These are phyloP conservation scores for Kwoniella dejecticola DNA, from an alignment of 768 basidiomycete species.

Conservation along the genomic window DNA sequence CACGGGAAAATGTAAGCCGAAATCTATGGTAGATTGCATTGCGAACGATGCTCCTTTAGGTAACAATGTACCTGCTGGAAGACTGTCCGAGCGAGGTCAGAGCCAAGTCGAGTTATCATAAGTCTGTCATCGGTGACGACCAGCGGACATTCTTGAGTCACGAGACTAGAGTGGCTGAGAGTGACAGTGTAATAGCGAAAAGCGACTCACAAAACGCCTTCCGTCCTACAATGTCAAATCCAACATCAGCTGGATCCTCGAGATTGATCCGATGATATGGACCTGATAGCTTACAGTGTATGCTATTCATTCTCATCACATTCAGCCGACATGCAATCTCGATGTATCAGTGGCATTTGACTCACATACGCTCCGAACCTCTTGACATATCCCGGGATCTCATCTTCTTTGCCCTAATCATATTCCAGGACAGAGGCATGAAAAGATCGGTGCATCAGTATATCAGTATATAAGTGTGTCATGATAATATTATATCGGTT, in stretches of 20 bases:
- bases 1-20: constrained; percentile 49
- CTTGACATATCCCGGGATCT: constrained; percentile 48
- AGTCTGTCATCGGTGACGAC: too few species aligned
- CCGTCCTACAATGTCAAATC: constrained; percentile 40
- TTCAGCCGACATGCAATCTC: not conserved
- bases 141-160: too few species aligned
- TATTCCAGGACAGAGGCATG: too few species aligned
- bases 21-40: constrained; percentile 50
- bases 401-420: constrained; percentile 44
- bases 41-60: constrained; percentile 49
- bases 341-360: not conserved
- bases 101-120: not conserved
- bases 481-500: too few species aligned
- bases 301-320: constrained; percentile 29
- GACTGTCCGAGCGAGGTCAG: not conserved
- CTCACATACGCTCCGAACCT: constrained; percentile 51
- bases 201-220: constrained; percentile 47
- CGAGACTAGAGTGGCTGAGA: too few species aligned
- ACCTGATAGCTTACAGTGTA: constrained; percentile 44
- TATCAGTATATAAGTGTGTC: too few species aligned
- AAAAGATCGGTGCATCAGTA: too few species aligned
- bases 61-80: constrained; percentile 48
- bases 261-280: too few species aligned
- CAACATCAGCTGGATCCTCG: too few species aligned
- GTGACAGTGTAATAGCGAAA: too few species aligned